Base-by-base conservation (phyloP, 768 basidiomycete genomes). In the Baorangia bicolor region DNA sequence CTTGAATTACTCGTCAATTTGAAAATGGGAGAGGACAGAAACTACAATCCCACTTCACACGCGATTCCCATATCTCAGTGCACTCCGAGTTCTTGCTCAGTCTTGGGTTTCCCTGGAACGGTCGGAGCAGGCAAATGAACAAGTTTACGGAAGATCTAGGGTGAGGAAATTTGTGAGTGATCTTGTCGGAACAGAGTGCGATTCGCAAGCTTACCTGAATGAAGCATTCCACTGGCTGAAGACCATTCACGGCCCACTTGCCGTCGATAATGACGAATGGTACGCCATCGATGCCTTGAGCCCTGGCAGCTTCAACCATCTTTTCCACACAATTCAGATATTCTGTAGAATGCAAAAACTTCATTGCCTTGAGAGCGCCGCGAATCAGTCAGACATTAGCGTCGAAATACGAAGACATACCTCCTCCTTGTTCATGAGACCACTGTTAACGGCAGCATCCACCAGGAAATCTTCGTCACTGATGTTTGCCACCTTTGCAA, bases 261-360 rank as follows among this genome's bases (percentile, higher is more conserved):
- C 71, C 68, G 35, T 79, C 71, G 50, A 80, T 73, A 27, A 81
- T 76, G 49, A 78, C 72, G 62, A 79, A 81, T 16, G 81, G 81
- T 0, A 82, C 80, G 30, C 81, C 81, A 12, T 65, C 72, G 53
- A 82, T 75, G 27, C 79, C 78, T 3, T 72, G 65, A n/a, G 64
- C 57, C 52, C 69, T 73, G 13, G 78, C 77, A 23, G 72, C 69
- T 18, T 61, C 60, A 10, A 77, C 70, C 55, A 73, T 76, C 33
- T 67, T 69, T 43, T 74, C 59, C 13, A 81, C 75, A 39, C 77
- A 73, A 33, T 71, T 63, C 49, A 64, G 57, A 55, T 69, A 69
- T 54, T 76, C 76, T 33, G 70, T 68, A 2, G 75, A 72, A 6
- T 59, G 51, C 41, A 82, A 67, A 67, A 80, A 82, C 20, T 62